Percentiles rank a stretch among this genome's conserved stretches.
Evolutionary conservation across 139 green algal genomes (phyloP).

Genomic region (Astrephomene gubernaculifera): DNA sequence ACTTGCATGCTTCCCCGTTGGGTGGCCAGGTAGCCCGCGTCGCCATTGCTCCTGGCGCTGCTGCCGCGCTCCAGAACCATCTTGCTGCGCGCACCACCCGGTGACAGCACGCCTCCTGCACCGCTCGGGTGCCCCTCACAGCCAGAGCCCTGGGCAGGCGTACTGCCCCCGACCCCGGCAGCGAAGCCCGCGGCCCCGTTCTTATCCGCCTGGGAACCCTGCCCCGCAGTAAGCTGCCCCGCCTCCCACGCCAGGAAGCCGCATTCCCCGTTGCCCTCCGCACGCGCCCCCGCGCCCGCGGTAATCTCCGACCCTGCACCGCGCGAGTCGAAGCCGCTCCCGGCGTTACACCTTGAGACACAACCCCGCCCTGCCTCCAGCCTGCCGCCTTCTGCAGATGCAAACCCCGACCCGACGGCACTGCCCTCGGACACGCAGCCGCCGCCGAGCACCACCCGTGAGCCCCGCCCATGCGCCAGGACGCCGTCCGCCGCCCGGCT

Average conservation of each 20-base stretch:
- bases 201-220: neutral
- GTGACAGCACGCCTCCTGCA: no score
- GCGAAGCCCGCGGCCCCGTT: neutral
- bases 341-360: no score
- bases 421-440: neutral
- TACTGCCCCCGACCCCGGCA: neutral
- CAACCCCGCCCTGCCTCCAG: no score
- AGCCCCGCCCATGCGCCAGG: neutral
- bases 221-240: neutral
- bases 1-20: neutral
- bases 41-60: neutral
- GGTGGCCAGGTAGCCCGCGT: neutral
- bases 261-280: neutral
- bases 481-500: neutral
- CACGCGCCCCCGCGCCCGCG: no score
- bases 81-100: no score
- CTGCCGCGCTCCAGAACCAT: neutral
- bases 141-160: no score
- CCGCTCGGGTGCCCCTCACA: no score
- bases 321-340: no score
- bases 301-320: no score
- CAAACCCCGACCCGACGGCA: no score
- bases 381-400: no score
- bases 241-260: neutral
- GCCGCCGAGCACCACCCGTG: neutral